Evolutionary conservation across 208 protist species (phyloP), one percentile per base, ranked within the genome.

Genomic region (Wallacemonas collosoma): DNA sequence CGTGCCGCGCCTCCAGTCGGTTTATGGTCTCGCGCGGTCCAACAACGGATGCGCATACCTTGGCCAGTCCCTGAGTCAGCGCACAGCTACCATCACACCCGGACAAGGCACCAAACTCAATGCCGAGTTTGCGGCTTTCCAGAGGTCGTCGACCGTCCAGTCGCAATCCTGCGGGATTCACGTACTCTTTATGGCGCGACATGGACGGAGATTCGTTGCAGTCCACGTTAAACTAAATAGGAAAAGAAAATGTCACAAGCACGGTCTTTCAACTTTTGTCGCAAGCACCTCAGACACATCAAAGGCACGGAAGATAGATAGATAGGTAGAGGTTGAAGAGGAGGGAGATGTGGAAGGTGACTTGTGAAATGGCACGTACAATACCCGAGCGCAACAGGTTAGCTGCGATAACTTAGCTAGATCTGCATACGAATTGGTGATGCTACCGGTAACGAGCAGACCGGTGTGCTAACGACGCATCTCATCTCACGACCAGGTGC

Each of bases 141-240:
- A 77, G 76, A 2, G 89, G 87, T 7, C 92, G 81, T 15, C 92
- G 86, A 36, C 92, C 92, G 54, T 96, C 92, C 2, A 93, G 68
- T 9, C 92, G 87, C 39, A 96, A 75, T 2, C 92, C 92, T 3
- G 89, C 89, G 8, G 89, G 78, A 62, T 86, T 94, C 7, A 96
- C 84, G 75, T 95, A 96, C 63, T 97, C 89, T 72, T 88, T 91
- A 67, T 80, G 83, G 56, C 89, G 88, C 74, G 76, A 83, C 80
- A 84, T 86, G 45, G 5, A 12, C 8, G 8, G 45, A 50, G 12
- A 12, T 50, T 50, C 8, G 45, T 50, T 6, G 45, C 45, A 0
- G 45, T 1, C 45, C 45, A 12, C 0, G 0, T 14, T 14, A 6
- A 12, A 50, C 8, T 50, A 62, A 41, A 15, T 36, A 62, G 36